Conservation (phyloP, 495 filamentous ascomycete species). For the Aspergillus sparsus region DNA sequence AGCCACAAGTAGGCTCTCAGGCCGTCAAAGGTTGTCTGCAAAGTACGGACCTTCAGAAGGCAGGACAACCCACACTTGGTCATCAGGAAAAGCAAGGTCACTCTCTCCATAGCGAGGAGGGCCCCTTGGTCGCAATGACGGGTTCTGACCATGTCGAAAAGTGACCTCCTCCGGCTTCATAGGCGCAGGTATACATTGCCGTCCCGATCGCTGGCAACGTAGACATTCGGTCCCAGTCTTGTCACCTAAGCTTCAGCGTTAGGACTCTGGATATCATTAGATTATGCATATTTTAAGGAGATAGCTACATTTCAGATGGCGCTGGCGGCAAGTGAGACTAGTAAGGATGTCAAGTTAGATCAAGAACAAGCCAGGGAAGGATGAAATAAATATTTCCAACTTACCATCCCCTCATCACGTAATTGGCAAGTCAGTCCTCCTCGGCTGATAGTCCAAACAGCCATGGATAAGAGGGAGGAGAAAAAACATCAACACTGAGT, state of each 20-base stretch:
- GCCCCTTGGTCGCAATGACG: constrained; percentile 41
- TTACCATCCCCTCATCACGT: constrained; percentile 52
- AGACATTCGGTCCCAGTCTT: constrained; percentile 44
- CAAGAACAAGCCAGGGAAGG: background rate
- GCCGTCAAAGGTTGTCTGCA: background rate
- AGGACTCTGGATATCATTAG: constrained; percentile 1
- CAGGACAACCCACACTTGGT: constrained; percentile 41
- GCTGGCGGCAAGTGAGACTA: constrained; percentile 49
- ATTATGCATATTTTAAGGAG: constrained; percentile 4
- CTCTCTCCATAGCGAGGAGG: constrained; percentile 49
- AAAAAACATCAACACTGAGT: constrained; percentile 17
- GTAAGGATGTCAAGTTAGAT: background rate
- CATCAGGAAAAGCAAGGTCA: constrained; percentile 41
- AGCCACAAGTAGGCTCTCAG: no score
- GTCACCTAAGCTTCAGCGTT: constrained; percentile 36
- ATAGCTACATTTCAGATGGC: constrained; percentile 48
- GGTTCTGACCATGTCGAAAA: constrained; percentile 49
- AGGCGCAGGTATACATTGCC: constrained; percentile 44
- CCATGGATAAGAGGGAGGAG: constrained; percentile 28
- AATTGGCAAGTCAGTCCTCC: constrained; percentile 24
- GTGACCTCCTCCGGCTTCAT: constrained; percentile 44
- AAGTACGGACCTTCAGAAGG: constrained; percentile 34
- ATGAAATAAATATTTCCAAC: constrained; percentile 20
- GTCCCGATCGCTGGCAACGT: constrained; percentile 46
- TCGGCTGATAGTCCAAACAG: constrained; percentile 21